Conservation (phyloP, 2,329 filamentous ascomycete genomes). For the Mycocentrospora acerina region DNA sequence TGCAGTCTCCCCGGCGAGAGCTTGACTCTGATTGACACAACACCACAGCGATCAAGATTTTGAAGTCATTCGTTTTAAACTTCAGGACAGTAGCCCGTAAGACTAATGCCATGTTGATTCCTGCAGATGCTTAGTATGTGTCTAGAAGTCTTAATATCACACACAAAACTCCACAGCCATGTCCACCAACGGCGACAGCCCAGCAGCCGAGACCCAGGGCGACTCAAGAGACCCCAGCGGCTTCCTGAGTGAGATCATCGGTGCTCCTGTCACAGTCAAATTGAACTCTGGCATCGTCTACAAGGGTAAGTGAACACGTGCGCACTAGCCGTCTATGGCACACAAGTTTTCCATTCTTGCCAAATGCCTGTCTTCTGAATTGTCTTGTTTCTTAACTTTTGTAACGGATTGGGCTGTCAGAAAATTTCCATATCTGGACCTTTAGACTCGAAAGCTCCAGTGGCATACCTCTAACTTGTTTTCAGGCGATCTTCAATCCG, state of each 20-base stretch:
- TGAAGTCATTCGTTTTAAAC: not conserved
- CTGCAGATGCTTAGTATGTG: not conserved
- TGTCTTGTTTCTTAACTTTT: no score
- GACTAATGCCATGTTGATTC: no score
- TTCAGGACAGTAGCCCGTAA: not conserved
- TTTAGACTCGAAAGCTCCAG: not conserved
- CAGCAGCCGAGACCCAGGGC: constrained; percentile 55
- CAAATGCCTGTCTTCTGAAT: no score
- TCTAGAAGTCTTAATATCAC: constrained; percentile 3
- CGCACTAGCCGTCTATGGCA: no score
- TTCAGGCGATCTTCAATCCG: constrained; percentile 87
- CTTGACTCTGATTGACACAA: not conserved
- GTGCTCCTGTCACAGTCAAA: constrained; percentile 91
- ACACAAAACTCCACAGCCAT: constrained; percentile 11
- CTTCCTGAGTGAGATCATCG: constrained; percentile 93
- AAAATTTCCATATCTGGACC: no score
- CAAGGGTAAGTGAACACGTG: constrained; percentile 65
- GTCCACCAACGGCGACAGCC: constrained; percentile 64
- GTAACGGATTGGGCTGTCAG: no score
- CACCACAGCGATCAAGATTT: not conserved
- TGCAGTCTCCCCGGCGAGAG: constrained; percentile 2
- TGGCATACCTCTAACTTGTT: constrained; percentile 4
- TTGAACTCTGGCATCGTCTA: constrained; percentile 98
- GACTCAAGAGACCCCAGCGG: constrained; percentile 91
- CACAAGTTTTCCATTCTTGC: no score